A percentile compares a stretch with the other conserved stretches of the same genome.
phyloP scores from a whole-genome alignment of 1,284 basidiomycete genomes.

The Amylostereum areolatum region DNA sequence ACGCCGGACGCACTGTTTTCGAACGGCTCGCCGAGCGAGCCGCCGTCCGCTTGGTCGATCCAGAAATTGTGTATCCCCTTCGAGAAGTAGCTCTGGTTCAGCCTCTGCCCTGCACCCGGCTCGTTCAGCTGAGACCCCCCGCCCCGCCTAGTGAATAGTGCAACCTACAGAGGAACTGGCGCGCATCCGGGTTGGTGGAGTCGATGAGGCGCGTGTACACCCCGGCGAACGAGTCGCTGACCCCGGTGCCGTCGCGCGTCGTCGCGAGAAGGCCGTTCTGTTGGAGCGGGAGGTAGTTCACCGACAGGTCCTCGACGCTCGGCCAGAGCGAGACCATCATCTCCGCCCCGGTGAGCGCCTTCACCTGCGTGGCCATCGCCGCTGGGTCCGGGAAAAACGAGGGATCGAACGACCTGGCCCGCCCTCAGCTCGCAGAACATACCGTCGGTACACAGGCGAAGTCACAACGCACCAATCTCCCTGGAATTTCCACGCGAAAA shows the following conservation, averaged over 20 bases:
- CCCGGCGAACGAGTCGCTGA: slow-evolving; percentile 33
- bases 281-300: slow-evolving; percentile 30
- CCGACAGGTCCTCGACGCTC: slow-evolving; percentile 33
- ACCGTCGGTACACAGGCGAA: no score
- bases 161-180: slow-evolving; percentile 16
- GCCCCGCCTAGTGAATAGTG: no score
- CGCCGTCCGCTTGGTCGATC: slow-evolving; percentile 38
- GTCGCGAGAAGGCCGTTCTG: slow-evolving; percentile 29
- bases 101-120: slow-evolving; percentile 25
- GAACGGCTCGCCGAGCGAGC: slow-evolving; percentile 32
- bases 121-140: no score
- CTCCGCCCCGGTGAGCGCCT: slow-evolving; percentile 35
- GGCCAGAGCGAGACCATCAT: slow-evolving; percentile 41
- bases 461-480: slow-evolving; percentile 29
- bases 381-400: slow-evolving; percentile 33
- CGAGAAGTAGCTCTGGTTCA: slow-evolving; percentile 37
- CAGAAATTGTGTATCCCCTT: slow-evolving; percentile 37
- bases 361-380: slow-evolving; percentile 30
- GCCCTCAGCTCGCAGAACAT: background rate
- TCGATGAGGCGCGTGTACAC: slow-evolving; percentile 31
- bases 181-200: slow-evolving; percentile 18
- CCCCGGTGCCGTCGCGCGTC: slow-evolving; percentile 33
- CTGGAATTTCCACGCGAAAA: slow-evolving; percentile 37
- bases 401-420: slow-evolving; percentile 30
- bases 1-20: slow-evolving; percentile 25